phyloP scores from a whole-genome alignment of 2,329 filamentous ascomycete genomes.

The Aureobasidium sp. region DNA sequence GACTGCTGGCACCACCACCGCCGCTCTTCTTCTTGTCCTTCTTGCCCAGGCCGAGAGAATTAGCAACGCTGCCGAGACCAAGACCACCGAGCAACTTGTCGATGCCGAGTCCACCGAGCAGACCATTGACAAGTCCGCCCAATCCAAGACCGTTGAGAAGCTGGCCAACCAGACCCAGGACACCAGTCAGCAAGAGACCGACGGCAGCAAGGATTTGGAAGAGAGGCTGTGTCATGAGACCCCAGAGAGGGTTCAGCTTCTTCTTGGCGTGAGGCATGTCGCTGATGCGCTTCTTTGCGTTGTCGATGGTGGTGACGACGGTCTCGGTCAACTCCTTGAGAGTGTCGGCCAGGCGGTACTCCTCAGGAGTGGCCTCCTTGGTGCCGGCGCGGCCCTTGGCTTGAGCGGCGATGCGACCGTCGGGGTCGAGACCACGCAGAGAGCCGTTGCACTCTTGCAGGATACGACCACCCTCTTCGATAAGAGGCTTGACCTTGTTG shows the following conservation, averaged over 20 bases:
- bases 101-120: constrained; percentile 69
- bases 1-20: constrained; percentile 25
- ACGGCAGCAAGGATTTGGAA: constrained; percentile 91
- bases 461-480: constrained; percentile 77
- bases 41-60: constrained; percentile 45
- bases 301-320: constrained; percentile 76
- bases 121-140: constrained; percentile 68
- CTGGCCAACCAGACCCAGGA: constrained; percentile 75
- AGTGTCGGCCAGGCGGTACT: constrained; percentile 73
- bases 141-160: constrained; percentile 74
- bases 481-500: constrained; percentile 74
- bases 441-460: constrained; percentile 79
- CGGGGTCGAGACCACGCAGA: constrained; percentile 81
- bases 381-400: constrained; percentile 73
- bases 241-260: constrained; percentile 86
- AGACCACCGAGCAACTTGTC: constrained; percentile 67
- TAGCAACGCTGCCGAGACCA: constrained; percentile 49
- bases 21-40: constrained; percentile 41
- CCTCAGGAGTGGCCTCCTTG: constrained; percentile 70
- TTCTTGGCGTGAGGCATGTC: constrained; percentile 94
- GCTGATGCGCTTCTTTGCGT: constrained; percentile 78
- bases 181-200: constrained; percentile 71
- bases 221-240: constrained; percentile 70
- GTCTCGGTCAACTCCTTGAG: constrained; percentile 79
- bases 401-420: constrained; percentile 74